These are phyloP conservation scores for Polyporus tsugae DNA, from an alignment of 1,284 basidiomycete species.

Conservation along the genomic window DNA sequence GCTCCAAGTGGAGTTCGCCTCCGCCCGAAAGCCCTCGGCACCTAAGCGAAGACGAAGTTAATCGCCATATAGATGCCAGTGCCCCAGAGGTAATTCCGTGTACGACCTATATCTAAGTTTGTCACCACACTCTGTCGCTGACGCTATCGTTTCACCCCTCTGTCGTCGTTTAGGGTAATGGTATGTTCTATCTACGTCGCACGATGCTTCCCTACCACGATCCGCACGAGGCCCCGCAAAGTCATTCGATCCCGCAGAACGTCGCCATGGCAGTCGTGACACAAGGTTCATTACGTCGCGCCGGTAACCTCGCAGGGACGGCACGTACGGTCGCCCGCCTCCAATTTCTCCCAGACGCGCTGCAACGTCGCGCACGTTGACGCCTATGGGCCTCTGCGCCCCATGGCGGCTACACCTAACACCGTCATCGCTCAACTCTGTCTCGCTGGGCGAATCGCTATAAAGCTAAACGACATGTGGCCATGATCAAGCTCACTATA, in stretches of 20 bases:
- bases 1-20: background rate
- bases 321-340: no score
- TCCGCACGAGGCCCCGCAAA: background rate
- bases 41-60: background rate
- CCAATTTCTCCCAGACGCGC: no score
- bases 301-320: background rate
- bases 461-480: background rate
- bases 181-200: background rate
- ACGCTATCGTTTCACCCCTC: background rate
- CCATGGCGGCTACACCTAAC: background rate
- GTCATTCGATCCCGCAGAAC: background rate
- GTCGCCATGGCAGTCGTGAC: background rate
- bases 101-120: background rate
- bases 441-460: no score
- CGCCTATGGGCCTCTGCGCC: background rate
- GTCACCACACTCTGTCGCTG: background rate
- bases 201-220: background rate
- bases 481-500: no score
- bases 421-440: no score
- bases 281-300: background rate
- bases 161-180: background rate
- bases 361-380: background rate
- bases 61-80: background rate
- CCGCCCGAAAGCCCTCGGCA: no score
- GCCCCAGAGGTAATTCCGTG: background rate